Base-by-base conservation (phyloP, 345 rosid species). In the Draba incana region DNA sequence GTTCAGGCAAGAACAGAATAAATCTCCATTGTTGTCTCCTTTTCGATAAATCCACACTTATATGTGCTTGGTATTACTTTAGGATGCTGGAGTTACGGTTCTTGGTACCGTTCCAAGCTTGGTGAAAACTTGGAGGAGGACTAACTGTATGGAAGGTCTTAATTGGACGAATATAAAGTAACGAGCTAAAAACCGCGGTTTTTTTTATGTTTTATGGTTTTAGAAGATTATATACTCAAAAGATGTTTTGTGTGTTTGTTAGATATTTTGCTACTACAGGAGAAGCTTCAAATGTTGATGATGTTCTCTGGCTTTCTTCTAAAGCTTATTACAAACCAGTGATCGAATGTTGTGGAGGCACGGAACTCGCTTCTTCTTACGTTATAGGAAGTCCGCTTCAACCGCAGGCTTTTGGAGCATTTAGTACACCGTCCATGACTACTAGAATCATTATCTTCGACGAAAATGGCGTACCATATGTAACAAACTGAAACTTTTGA, bases 291-390 rank as follows among this genome's bases (percentile, higher is more conserved):
- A 86, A 81, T 71, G 85, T 85, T 41, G 94, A 93, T 43, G 97
- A 93, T 33, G 94, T 85, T 80, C 96, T 93, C 43, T 93, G 97
- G 98, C 96, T 93, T 54, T 90, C 97, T 55, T 93, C 96, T 9
- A 87, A 80, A 79, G 71, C 94, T 38, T 82, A 78, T 71, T 90
- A 90, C 74, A 85, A 77, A 70, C 94, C 96, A 10, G 57, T 90
- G 45, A 79, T 88, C 10, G 96, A 93, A 81, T 76, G 85, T 43
- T 93, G 97, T 75, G 97, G 98, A 47, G 98, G 96, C 71, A 84
- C 98, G 0, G 96, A 90, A 58, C 96, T 90, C 13, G 84, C 92
- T 68, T 90, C 97, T 13, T 69, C 87, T 7, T 93, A 90, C 70
- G 73, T 88, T 50, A 87, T 81, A 58, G 97, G 96, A 52, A 79